Evolutionary conservation across 148 eudicot species (phyloP).

Genomic region (Nepenthes gracilis): DNA sequence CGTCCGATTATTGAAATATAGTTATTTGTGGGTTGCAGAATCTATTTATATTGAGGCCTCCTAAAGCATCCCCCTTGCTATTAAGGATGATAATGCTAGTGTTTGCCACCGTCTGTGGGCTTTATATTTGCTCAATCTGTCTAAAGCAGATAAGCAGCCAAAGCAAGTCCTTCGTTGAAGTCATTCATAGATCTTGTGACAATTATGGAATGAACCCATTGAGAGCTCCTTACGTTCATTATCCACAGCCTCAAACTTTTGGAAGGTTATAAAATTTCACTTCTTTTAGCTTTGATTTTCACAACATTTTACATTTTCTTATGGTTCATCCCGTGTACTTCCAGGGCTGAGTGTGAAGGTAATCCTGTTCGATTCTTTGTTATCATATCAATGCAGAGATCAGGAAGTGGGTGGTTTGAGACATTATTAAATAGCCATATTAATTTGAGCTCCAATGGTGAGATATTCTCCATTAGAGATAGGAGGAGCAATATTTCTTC

Average conservation of each 20-base stretch:
- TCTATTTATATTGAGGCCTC: slow-evolving; percentile 36
- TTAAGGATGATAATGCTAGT: slow-evolving; percentile 48
- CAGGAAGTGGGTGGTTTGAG: slow-evolving; percentile 99
- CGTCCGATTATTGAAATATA: slow-evolving; percentile 4
- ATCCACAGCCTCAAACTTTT: slow-evolving; percentile 70
- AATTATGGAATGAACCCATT: slow-evolving; percentile 15
- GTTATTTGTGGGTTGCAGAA: slow-evolving; percentile 32
- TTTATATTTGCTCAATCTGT: slow-evolving; percentile 73
- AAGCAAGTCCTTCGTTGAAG: slow-evolving; percentile 27
- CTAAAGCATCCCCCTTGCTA: slow-evolving; percentile 55
- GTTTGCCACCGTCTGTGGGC: slow-evolving; percentile 48
- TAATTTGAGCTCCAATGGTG: slow-evolving; percentile 93
- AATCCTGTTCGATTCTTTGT: slow-evolving; percentile 79
- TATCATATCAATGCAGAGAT: slow-evolving; percentile 85
- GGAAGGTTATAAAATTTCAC: slow-evolving; percentile 31
- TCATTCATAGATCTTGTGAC: slow-evolving; percentile 26
- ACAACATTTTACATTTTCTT: not conserved
- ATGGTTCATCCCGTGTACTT: not conserved
- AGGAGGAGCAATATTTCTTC: slow-evolving; percentile 68
- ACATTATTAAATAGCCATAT: slow-evolving; percentile 78
- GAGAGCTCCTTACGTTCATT: slow-evolving; percentile 40
- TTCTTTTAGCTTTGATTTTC: not conserved
- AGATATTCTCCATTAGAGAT: slow-evolving; percentile 50
- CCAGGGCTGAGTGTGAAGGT: slow-evolving; percentile 72
- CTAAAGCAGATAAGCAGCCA: slow-evolving; percentile 42